A percentile compares a stretch with the other conserved stretches of the same genome.
These are phyloP conservation scores for Bullera alba DNA, from an alignment of 768 basidiomycete genomes.

Conservation along the genomic window DNA sequence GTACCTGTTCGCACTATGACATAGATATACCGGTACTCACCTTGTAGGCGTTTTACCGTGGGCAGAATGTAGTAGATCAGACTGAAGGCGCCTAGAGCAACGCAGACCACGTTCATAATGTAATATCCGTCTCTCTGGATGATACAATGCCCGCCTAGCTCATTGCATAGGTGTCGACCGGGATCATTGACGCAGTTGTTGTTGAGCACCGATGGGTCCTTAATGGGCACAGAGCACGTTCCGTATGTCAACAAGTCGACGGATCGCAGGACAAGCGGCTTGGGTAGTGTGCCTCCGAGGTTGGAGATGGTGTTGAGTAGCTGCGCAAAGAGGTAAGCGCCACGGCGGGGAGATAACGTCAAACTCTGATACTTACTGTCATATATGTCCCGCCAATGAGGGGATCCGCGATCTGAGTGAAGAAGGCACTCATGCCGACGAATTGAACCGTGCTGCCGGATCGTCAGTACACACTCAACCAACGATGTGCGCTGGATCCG, in stretches of 20 bases:
- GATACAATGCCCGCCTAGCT: conserved; percentile 69
- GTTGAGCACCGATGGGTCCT: neutral
- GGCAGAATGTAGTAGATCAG: conserved; percentile 73
- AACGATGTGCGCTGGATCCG: neutral
- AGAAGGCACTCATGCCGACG: conserved; percentile 98
- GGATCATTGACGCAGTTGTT: conserved; percentile 87
- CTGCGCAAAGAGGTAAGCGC: conserved; percentile 48
- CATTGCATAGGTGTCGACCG: conserved; percentile 70
- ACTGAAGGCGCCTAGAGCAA: conserved; percentile 65
- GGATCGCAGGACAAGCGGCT: conserved; percentile 89
- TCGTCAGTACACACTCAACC: neutral
- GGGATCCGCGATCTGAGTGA: conserved; percentile 91
- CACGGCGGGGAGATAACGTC: neutral
- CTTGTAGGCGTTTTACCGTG: conserved; percentile 75
- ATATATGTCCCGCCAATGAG: conserved; percentile 98
- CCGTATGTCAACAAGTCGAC: conserved; percentile 84
- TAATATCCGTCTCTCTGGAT: conserved; percentile 90
- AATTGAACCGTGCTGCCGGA: conserved; percentile 90
- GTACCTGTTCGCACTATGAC: no score
- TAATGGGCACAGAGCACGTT: conserved; percentile 53
- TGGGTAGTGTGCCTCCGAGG: conserved; percentile 95
- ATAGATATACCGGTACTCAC: conserved; percentile 50
- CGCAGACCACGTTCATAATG: conserved; percentile 69
- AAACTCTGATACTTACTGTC: conserved; percentile 62
- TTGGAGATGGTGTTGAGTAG: conserved; percentile 87